Conservation (phyloP, 164 flowering plant genomes). For the Vitis riparia region DNA sequence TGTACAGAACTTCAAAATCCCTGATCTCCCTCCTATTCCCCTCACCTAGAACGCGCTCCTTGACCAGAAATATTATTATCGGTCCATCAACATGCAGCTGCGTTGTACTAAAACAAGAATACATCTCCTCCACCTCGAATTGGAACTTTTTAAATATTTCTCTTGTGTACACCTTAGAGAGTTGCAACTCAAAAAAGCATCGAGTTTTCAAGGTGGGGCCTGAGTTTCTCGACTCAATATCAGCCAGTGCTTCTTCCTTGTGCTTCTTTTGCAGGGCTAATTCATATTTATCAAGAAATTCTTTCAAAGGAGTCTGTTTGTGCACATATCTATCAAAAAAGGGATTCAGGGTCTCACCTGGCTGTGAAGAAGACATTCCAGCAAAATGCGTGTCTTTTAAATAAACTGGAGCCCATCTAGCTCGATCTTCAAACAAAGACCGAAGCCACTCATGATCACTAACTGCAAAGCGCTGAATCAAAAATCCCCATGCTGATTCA, state of each 20-base stretch:
- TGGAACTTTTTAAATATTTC: slow-evolving; percentile 50
- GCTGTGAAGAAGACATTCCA: slow-evolving; percentile 49
- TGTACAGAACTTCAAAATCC: slow-evolving; percentile 48
- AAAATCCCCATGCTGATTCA: slow-evolving; percentile 61
- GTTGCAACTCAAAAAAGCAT: slow-evolving; percentile 44
- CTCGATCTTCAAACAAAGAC: slow-evolving; percentile 54
- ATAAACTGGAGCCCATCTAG: slow-evolving; percentile 69
- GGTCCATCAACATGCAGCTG: slow-evolving; percentile 48
- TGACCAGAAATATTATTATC: slow-evolving; percentile 39
- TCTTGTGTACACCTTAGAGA: slow-evolving; percentile 43
- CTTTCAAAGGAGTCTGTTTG: slow-evolving; percentile 62
- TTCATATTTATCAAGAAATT: slow-evolving; percentile 66
- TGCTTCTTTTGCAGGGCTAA: slow-evolving; percentile 53
- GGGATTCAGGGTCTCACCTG: slow-evolving; percentile 38
- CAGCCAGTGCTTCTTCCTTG: slow-evolving; percentile 50
- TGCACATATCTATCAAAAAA: slow-evolving; percentile 65
- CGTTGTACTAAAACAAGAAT: slow-evolving; percentile 43
- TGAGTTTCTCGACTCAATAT: slow-evolving; percentile 37
- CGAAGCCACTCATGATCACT: slow-evolving; percentile 65
- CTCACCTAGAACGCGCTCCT: slow-evolving; percentile 41
- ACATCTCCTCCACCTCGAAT: slow-evolving; percentile 45
- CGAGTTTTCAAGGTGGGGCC: slow-evolving; percentile 32
- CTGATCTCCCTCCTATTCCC: slow-evolving; percentile 37
- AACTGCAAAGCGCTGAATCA: slow-evolving; percentile 57
- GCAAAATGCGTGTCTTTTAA: slow-evolving; percentile 63